phyloP scores from a whole-genome alignment of 805 yeast genomes.

The Saccharomycopsis javanensis region DNA sequence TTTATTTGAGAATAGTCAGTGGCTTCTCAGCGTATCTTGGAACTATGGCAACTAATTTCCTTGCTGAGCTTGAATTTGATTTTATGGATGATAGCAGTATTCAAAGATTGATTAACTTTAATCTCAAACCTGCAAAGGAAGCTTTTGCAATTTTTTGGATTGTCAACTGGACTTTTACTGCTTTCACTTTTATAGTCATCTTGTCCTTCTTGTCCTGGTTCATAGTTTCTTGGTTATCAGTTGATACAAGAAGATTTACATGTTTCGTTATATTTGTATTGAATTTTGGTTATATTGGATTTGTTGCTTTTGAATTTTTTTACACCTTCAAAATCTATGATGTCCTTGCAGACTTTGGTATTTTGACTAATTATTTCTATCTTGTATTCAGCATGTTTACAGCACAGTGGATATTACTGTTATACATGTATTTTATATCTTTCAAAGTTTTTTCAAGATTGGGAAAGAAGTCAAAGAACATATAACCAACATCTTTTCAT shows the following conservation, averaged over 20 bases:
- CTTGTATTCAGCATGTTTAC: not conserved
- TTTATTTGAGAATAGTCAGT: not conserved
- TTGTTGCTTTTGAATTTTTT: not conserved
- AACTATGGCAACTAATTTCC: not conserved
- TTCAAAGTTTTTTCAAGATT: not conserved
- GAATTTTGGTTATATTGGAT: not conserved
- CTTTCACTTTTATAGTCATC: not conserved
- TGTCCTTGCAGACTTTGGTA: not conserved
- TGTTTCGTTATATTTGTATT: not conserved
- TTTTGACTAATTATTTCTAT: not conserved
- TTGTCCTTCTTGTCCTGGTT: not conserved
- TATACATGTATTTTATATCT: not conserved
- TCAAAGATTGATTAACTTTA: not conserved
- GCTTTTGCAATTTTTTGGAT: not conserved
- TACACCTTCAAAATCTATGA: not conserved
- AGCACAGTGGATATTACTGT: not conserved
- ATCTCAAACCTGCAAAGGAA: not conserved
- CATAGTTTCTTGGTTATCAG: not conserved
- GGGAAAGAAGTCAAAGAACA: not conserved
- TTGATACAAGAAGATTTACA: not conserved
- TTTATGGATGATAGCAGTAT: not conserved
- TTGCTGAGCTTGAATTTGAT: not conserved
- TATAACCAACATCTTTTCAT: not conserved
- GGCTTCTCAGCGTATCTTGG: not conserved
- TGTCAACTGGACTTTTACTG: not conserved